A percentile compares a stretch with the other conserved stretches of the same genome.
These are phyloP conservation scores for Solanum hybrid DNA, from an alignment of 305 asterid species.

Conservation along the genomic window DNA sequence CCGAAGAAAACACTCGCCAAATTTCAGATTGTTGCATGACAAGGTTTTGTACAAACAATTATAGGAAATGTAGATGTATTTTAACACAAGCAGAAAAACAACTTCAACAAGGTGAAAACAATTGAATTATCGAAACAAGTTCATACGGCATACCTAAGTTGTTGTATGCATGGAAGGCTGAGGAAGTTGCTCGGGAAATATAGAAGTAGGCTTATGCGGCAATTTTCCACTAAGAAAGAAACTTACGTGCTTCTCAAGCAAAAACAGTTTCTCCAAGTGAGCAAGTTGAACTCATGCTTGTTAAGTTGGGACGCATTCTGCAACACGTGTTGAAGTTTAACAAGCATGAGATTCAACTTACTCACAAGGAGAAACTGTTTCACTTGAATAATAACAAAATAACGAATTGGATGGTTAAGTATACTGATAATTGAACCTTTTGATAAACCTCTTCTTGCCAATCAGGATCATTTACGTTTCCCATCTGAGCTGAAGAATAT, in stretches of 20 bases:
- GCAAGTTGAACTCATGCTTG: slow-evolving; percentile 46
- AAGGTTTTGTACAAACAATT: background rate
- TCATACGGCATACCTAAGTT: background rate
- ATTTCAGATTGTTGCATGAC: background rate
- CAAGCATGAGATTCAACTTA: background rate
- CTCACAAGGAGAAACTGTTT: background rate
- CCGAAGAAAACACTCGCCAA: background rate
- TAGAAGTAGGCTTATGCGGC: slow-evolving; percentile 55
- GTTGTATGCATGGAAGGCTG: slow-evolving; percentile 17
- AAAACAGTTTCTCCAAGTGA: slow-evolving; percentile 56
- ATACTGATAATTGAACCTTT: slow-evolving; percentile 28
- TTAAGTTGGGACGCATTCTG: slow-evolving; percentile 8
- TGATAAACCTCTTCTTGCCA: slow-evolving; percentile 90
- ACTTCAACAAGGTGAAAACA: background rate
- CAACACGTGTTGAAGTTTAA: background rate
- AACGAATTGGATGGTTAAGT: background rate
- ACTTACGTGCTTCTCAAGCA: slow-evolving; percentile 60
- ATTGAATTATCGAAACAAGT: background rate
- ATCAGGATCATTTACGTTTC: slow-evolving; percentile 50
- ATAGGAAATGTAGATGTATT: background rate
- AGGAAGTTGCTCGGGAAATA: slow-evolving; percentile 56
- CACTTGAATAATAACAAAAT: background rate
- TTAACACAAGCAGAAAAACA: background rate
- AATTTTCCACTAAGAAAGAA: slow-evolving; percentile 47
- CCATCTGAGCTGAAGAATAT: slow-evolving; percentile 68